Base-by-base conservation (phyloP, 371 early-diverging fungal species). In the Mortierella sp. region DNA sequence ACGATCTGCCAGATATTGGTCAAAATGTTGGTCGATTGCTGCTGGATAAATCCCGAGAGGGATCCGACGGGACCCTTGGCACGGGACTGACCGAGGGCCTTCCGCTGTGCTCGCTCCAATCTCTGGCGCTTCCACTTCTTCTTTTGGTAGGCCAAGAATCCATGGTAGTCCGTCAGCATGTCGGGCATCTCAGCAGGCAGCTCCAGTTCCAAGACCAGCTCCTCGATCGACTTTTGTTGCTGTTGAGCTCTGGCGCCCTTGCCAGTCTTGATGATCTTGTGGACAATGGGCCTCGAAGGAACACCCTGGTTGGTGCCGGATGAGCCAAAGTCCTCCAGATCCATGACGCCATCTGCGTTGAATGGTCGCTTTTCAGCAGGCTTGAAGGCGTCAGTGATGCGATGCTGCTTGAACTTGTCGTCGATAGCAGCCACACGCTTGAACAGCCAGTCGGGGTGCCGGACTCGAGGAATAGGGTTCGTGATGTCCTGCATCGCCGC, bases 401-500 rank as follows among this genome's bases (percentile, higher is more conserved):
- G 94, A 71, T 92, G 92, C 85, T 99, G 99, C 83, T 94, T 94
- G 75, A 92, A 91, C 79, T 94, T 93, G 84, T 95, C 97, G 60
- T 95, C 93, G 52, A 91, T 88, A 0, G 90, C 91, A 11, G 93
- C 90, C 1, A 98, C 93, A 31, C 97, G 93, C 80, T 95, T 95
- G 34, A 90, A 88, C 52, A 99, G 88, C 99, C 99, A 99, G 73
- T 98, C 97, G 0, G 99, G 99, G 84, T 98, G 97, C 16, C 91
- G 88, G 4, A 99, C 94, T 38, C 99, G 92, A 24, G 97, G 96
- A 5, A 99, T 94, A 1, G 99, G 99, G 88, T 99, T 99, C 9
- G 91, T 48, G 7, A 99, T 95, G 38, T 95, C 93, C 89, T 99
- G 99, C 96, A 98, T 96, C 6, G 99, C 97, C 4, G 99, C 99